A percentile compares a stretch with the other conserved stretches of the same genome.
These are phyloP conservation scores for Melaleuca alternifolia DNA, from an alignment of 345 rosid genomes.

Conservation along the genomic window DNA sequence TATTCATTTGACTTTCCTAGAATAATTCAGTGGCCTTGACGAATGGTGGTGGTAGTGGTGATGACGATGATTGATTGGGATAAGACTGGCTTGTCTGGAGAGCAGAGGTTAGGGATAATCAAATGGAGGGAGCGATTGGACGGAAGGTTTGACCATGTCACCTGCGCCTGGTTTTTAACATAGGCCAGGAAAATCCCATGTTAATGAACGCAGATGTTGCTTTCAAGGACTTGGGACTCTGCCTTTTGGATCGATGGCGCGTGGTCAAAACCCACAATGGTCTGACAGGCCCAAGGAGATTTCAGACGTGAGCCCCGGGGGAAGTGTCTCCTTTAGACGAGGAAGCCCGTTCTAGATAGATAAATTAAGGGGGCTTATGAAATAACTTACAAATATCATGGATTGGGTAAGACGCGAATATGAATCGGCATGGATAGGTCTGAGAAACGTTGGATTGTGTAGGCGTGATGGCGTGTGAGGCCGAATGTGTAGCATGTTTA, in stretches of 20 bases:
- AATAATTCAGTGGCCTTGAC: background rate
- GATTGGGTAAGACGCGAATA: background rate
- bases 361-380: background rate
- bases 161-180: background rate
- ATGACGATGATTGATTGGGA: background rate
- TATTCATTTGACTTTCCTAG: background rate
- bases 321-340: background rate
- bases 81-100: background rate
- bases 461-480: accelerated
- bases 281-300: background rate
- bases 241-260: background rate
- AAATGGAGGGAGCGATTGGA: background rate
- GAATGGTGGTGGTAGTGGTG: background rate
- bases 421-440: accelerated
- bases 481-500: accelerated
- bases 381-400: background rate
- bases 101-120: accelerated
- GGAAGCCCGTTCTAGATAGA: background rate
- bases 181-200: background rate
- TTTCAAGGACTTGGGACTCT: background rate
- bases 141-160: background rate
- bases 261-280: background rate
- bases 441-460: accelerated
- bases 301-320: background rate
- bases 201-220: background rate